A percentile compares a stretch with the other conserved stretches of the same genome.
Conservation (phyloP, 805 yeast species). For the Metschnikowia proteae region DNA sequence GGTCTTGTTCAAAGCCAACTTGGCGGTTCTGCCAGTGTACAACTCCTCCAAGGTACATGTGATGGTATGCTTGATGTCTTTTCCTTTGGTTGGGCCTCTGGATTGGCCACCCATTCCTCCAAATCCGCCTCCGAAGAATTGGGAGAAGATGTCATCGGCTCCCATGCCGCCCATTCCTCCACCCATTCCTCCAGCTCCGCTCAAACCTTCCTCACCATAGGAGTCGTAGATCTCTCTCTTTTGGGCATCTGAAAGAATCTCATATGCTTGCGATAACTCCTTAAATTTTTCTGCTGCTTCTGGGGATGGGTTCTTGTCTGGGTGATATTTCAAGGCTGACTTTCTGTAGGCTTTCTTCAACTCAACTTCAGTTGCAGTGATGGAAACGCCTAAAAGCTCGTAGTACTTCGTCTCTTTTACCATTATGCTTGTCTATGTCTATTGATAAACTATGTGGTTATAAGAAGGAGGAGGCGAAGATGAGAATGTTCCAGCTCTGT, state of each 20-base stretch:
- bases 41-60: slow-evolving; percentile 86
- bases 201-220: slow-evolving; percentile 89
- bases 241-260: slow-evolving; percentile 79
- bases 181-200: slow-evolving; percentile 42
- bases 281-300: slow-evolving; percentile 96
- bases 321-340: slow-evolving; percentile 76
- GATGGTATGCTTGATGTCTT: slow-evolving; percentile 87
- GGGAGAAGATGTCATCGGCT: slow-evolving; percentile 72
- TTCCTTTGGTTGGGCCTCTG: slow-evolving; percentile 83
- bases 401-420: slow-evolving; percentile 78
- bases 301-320: slow-evolving; percentile 60
- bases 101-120: slow-evolving; percentile 56
- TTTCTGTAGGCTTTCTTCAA: slow-evolving; percentile 81
- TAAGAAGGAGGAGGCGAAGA: not conserved
- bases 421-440: slow-evolving; percentile 37
- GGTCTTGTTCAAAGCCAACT: slow-evolving; percentile 91
- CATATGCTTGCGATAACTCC: slow-evolving; percentile 84
- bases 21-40: slow-evolving; percentile 89
- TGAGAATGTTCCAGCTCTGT: not conserved
- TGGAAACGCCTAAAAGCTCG: slow-evolving; percentile 68
- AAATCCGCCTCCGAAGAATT: slow-evolving; percentile 72
- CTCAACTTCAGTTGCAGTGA: slow-evolving; percentile 64
- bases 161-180: slow-evolving; percentile 49
- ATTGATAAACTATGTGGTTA: not conserved
- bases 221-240: slow-evolving; percentile 87